Evolutionary conservation across 805 yeast genomes (phyloP).

Genomic region (Kuraishia hungarica): DNA sequence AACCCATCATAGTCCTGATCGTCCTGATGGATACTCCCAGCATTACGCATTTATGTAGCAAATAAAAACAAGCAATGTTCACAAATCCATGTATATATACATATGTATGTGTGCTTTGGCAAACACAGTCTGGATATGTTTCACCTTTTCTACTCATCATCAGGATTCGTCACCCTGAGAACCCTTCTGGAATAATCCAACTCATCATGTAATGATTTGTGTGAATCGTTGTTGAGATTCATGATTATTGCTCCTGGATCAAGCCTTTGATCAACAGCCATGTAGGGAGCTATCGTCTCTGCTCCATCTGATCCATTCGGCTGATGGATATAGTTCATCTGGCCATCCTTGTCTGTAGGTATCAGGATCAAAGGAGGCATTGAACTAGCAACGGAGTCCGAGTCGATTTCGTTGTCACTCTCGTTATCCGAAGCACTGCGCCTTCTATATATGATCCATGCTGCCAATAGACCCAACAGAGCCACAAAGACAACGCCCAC

Average conservation of each 20-base stretch:
- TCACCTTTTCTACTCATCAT: slow-evolving; percentile 2
- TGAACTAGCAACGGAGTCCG: neutral
- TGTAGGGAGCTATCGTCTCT: slow-evolving; percentile 12
- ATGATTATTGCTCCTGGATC: slow-evolving; percentile 49
- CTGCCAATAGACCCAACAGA: slow-evolving; percentile 31
- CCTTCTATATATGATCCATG: slow-evolving; percentile 23
- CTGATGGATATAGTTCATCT: slow-evolving; percentile 1
- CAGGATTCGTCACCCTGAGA: slow-evolving; percentile 41
- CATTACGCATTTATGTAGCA: neutral
- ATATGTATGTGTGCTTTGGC: neutral
- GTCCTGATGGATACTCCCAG: neutral
- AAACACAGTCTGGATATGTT: neutral
- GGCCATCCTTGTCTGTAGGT: neutral
- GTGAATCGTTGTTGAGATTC: slow-evolving; percentile 34
- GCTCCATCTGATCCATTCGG: slow-evolving; percentile 6
- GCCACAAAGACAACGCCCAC: slow-evolving; percentile 58
- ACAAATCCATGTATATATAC: too few relatives aligned
- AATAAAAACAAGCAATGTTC: neutral
- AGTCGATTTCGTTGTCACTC: neutral
- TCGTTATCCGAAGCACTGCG: neutral
- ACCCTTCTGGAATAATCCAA: slow-evolving; percentile 51
- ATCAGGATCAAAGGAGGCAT: neutral
- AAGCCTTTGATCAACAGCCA: slow-evolving; percentile 47
- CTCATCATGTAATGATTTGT: slow-evolving; percentile 43
- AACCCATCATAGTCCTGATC: too few relatives aligned